Conservation (phyloP, 352 stramenopile species). For the Phytophthora ramorum region DNA sequence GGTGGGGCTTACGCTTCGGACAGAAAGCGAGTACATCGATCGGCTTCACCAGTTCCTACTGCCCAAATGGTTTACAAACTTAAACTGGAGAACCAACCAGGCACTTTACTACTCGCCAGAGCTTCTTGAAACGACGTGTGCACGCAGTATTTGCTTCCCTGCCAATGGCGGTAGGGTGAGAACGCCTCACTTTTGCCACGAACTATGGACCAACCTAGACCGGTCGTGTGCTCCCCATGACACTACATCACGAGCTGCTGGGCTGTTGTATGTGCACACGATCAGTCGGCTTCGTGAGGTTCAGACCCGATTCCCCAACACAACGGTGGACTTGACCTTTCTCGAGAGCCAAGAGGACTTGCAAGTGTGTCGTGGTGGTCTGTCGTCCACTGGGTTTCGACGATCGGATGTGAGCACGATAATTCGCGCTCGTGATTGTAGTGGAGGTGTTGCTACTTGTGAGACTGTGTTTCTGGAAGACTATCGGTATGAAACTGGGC, state of each 20-base stretch:
- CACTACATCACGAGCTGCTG: not conserved
- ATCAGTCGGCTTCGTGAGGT: slow-evolving; percentile 10
- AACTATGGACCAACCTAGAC: slow-evolving; percentile 37
- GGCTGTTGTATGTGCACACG: slow-evolving; percentile 22
- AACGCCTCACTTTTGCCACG: slow-evolving; percentile 24
- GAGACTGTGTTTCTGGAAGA: slow-evolving; percentile 50
- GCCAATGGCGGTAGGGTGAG: not conserved
- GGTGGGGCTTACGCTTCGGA: slow-evolving; percentile 20
- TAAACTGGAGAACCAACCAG: slow-evolving; percentile 42
- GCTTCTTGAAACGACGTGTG: not conserved
- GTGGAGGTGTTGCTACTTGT: slow-evolving; percentile 14
- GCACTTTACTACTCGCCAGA: slow-evolving; percentile 37
- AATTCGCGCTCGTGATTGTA: slow-evolving; percentile 30
- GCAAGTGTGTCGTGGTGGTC: slow-evolving; percentile 16
- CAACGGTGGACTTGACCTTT: slow-evolving; percentile 29
- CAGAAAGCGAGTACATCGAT: slow-evolving; percentile 40
- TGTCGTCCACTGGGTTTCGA: slow-evolving; percentile 16
- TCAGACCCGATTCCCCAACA: slow-evolving; percentile 14
- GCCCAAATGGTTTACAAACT: slow-evolving; percentile 36
- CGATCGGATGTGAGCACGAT: slow-evolving; percentile 31
- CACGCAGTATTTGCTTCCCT: slow-evolving; percentile 31
- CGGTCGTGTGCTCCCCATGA: slow-evolving; percentile 21
- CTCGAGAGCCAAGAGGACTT: slow-evolving; percentile 34
- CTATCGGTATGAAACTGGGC: slow-evolving; percentile 45
- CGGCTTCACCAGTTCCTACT: slow-evolving; percentile 52